Evolutionary conservation across 192 early-diverging fungal species (phyloP).

Genomic region (Backusella macrospora): DNA sequence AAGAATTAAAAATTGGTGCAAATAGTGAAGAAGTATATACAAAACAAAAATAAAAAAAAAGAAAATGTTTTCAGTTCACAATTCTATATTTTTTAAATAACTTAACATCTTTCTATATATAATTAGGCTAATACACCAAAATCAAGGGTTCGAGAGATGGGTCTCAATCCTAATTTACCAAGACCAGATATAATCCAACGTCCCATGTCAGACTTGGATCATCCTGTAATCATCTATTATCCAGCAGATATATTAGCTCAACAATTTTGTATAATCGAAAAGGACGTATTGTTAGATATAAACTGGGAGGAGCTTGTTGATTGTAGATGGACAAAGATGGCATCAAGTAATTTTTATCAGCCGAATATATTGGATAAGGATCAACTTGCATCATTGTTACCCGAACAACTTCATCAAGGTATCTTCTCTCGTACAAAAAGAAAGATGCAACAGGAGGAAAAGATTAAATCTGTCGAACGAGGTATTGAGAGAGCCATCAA

Average conservation of each 20-base stretch:
- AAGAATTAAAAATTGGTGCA: neutral
- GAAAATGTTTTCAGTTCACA: neutral
- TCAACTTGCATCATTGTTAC: neutral
- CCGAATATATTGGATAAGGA: neutral
- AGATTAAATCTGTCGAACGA: neutral
- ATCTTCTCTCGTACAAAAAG: constrained; percentile 10
- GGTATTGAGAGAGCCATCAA: constrained; percentile 41
- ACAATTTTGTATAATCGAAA: constrained; percentile 62
- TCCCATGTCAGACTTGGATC: neutral
- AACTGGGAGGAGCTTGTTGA: constrained; percentile 60
- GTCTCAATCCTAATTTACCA: neutral
- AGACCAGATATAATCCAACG: neutral
- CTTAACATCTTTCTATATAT: neutral
- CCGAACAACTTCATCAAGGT: neutral
- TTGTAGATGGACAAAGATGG: constrained; percentile 56
- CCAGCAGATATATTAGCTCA: constrained; percentile 45
- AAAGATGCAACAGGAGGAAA: constrained; percentile 2
- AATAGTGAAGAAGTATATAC: neutral
- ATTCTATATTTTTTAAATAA: neutral
- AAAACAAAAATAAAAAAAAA: neutral
- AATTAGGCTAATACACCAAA: neutral
- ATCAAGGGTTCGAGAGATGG: neutral
- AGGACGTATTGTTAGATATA: constrained; percentile 47
- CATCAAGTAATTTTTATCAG: neutral
- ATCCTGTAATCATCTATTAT: neutral